Evolutionary conservation across 176 grass and related monocot species (phyloP), one percentile per base, ranked within the genome.

Genomic region (Phoenix dactylifera): DNA sequence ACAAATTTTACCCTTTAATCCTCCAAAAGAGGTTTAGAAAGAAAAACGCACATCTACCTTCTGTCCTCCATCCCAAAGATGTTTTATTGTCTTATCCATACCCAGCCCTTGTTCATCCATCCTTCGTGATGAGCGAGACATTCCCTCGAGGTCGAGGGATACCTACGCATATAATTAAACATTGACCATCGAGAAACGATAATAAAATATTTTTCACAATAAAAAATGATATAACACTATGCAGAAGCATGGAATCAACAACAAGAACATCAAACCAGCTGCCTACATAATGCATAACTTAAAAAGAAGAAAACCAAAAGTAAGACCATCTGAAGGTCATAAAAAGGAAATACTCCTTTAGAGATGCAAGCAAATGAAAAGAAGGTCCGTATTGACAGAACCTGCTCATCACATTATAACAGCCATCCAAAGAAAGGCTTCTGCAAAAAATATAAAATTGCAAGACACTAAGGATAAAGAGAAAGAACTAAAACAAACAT

Each of bases 1-100:
- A 44, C 35, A 44, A 44, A 12, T 44, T 44, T 44, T 44, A 44
- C 35, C 35, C 35, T 6, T 30, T 1, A 30, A 30, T 30, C 3
- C 29, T 30, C 3, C 29, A 30, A 30, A 30, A 30, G 4, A 30
- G 5, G 29, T 30, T 30, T 30, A 30, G 5, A 30, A 30, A 30
- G 4, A 30, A 30, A 30, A 30, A 30, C 29, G 5, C 5, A 2
- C 12, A 44, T 44, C 35, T 44, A 44, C 35, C 48, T 73, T 59
- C 26, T 73, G 70, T 63, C 54, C 14, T 35, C 51, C 59, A 63
- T 63, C 26, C 26, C 59, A 62, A 24, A 28, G n/a, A 44, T 26
- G 5, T 32, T 54, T 73, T 54, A 18, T 16, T 63, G 24, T 72
- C 16, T 63, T 62, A 18, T 63, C 18, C 49, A 18, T n/a, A 35